Percentiles rank a stretch among this genome's conserved stretches.
These are phyloP conservation scores for Fonsecaea multimorphosa DNA, from an alignment of 2,329 filamentous ascomycete species.

Conservation along the genomic window DNA sequence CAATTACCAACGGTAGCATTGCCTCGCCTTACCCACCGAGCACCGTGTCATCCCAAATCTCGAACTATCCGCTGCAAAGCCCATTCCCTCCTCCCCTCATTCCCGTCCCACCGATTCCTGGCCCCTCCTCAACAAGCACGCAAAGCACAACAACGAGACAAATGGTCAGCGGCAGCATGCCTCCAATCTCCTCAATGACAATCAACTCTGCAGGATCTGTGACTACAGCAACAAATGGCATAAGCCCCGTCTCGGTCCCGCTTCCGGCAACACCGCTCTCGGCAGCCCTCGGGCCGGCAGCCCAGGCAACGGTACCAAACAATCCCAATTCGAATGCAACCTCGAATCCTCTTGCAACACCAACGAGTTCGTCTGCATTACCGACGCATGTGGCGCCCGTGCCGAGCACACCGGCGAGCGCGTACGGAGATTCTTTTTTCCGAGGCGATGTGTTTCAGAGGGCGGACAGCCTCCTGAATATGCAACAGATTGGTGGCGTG, in stretches of 20 bases:
- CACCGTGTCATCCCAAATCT: constrained; percentile 1
- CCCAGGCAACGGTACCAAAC: constrained; percentile 84
- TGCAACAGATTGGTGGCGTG: constrained; percentile 31
- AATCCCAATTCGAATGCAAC: background rate
- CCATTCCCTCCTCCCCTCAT: constrained; percentile 32
- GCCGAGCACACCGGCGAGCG: constrained; percentile 55
- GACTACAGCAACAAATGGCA: constrained; percentile 21
- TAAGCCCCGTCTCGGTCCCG: constrained; percentile 52
- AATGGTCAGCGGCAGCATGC: constrained; percentile 38
- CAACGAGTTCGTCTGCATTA: constrained; percentile 16
- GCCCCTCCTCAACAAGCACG: constrained; percentile 34
- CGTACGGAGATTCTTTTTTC: constrained; percentile 57
- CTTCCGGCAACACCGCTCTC: constrained; percentile 87
- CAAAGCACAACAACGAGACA: constrained; percentile 40
- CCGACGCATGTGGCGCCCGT: constrained; percentile 11
- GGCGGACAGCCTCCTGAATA: constrained; percentile 55
- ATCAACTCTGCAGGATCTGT: constrained; percentile 12
- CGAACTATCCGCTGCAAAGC: constrained; percentile 24
- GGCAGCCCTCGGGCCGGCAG: constrained; percentile 85
- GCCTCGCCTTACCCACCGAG: constrained; percentile 9
- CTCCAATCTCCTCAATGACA: background rate
- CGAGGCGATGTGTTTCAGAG: constrained; percentile 57
- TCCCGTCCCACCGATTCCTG: constrained; percentile 29
- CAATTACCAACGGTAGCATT: constrained; percentile 21
- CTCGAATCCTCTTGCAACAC: constrained; percentile 9